Evolutionary conservation across 2,329 filamentous ascomycete genomes (phyloP).

Genomic region (Truncatella angustata): DNA sequence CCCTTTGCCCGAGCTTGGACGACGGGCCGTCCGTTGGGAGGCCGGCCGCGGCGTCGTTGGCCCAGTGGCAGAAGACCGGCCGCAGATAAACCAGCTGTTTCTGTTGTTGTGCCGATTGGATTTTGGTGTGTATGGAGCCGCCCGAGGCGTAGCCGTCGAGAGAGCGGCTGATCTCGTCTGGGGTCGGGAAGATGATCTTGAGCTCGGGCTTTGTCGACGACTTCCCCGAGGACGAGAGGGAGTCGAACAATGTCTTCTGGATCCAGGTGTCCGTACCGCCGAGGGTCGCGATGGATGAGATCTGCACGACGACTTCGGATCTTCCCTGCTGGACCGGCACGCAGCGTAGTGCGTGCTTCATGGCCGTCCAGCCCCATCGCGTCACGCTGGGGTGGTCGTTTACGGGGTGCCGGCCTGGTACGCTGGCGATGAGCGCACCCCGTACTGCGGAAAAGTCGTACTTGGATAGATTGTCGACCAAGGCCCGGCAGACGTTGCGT

Average conservation of each 20-base stretch:
- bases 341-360: slow-evolving; percentile 57
- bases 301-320: slow-evolving; percentile 57
- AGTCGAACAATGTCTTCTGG: slow-evolving; percentile 57
- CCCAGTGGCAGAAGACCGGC: slow-evolving; percentile 75
- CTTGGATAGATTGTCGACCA: slow-evolving; percentile 55
- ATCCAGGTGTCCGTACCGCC: slow-evolving; percentile 72
- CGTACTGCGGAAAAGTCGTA: slow-evolving; percentile 71
- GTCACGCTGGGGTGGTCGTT: slow-evolving; percentile 47
- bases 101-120: slow-evolving; percentile 64
- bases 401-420: slow-evolving; percentile 65
- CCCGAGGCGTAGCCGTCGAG: slow-evolving; percentile 78
- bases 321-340: slow-evolving; percentile 45
- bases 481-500: slow-evolving; percentile 47
- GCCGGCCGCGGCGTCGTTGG: slow-evolving; percentile 50
- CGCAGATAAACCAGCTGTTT: slow-evolving; percentile 73
- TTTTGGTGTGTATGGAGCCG: slow-evolving; percentile 78
- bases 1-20: slow-evolving; percentile 19
- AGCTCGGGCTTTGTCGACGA: slow-evolving; percentile 44
- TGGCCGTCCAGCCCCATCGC: slow-evolving; percentile 73
- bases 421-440: slow-evolving; percentile 74
- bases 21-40: slow-evolving; percentile 11
- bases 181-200: slow-evolving; percentile 77
- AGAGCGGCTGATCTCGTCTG: slow-evolving; percentile 72
- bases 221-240: slow-evolving; percentile 24
- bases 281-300: slow-evolving; percentile 82